phyloP scores from a whole-genome alignment of 129 eudicot genomes.

The Arctium lappa region DNA sequence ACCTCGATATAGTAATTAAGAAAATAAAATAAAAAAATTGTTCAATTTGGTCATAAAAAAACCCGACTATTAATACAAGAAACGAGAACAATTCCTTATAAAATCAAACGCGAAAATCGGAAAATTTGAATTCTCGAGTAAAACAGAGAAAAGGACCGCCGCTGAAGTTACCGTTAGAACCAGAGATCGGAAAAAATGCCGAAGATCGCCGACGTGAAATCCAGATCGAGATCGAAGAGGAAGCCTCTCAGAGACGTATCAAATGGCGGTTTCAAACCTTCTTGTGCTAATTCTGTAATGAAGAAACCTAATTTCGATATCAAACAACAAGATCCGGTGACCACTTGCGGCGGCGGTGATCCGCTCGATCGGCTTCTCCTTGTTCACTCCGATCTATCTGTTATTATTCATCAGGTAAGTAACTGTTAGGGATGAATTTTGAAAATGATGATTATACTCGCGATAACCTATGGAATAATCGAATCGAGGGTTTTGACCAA shows the following conservation, averaged over 20 bases:
- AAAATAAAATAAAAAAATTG: too few relatives aligned
- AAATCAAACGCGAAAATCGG: conserved; percentile 8
- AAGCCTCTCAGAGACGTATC: conserved; percentile 75
- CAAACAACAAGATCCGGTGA: conserved; percentile 13
- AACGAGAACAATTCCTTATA: not conserved
- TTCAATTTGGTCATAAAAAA: not conserved
- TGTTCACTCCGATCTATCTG: conserved; percentile 71
- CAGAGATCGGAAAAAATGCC: conserved; percentile 34
- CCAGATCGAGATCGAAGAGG: conserved; percentile 48
- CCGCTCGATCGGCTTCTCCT: conserved; percentile 73
- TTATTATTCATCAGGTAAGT: conserved; percentile 58
- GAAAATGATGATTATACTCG: not conserved
- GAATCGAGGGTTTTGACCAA: not conserved
- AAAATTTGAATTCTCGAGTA: conserved; percentile 15
- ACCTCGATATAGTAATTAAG: too few relatives aligned
- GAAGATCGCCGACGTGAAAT: conserved; percentile 32
- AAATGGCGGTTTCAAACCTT: conserved; percentile 36
- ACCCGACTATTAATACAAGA: not conserved
- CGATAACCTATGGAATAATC: not conserved
- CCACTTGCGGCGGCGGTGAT: conserved; percentile 21
- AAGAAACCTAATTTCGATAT: conserved; percentile 19
- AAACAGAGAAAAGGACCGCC: conserved; percentile 2
- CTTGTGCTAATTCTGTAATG: not conserved
- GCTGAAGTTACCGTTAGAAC: conserved; percentile 35
- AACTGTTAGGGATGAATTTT: not conserved